phyloP scores from a whole-genome alignment of 2,329 filamentous ascomycete genomes.

The Acrocalymma vagum region DNA sequence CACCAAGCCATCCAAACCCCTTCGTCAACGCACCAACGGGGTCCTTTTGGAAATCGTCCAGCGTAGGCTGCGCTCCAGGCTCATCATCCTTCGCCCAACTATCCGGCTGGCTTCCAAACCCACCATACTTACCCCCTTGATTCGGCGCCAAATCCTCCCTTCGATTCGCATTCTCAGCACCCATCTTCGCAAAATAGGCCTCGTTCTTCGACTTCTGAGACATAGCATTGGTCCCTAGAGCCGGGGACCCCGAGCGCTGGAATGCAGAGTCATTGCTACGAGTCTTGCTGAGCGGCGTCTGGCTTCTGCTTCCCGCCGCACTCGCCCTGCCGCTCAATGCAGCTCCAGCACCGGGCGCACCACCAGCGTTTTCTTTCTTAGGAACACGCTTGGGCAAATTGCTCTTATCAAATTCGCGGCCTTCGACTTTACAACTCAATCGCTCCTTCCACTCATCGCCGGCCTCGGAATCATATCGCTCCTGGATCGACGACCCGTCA shows the following conservation, averaged over 20 bases:
- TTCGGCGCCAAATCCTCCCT: slow-evolving; percentile 79
- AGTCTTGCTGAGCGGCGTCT: slow-evolving; percentile 49
- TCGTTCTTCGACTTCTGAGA: slow-evolving; percentile 74
- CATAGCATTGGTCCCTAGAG: slow-evolving; percentile 49
- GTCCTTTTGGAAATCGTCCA: slow-evolving; percentile 92
- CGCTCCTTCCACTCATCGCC: slow-evolving; percentile 97
- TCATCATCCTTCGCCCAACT: slow-evolving; percentile 55
- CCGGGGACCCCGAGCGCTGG: slow-evolving; percentile 46
- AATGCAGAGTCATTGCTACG: slow-evolving; percentile 38
- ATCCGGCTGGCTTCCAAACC: slow-evolving; percentile 83
- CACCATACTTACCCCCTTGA: slow-evolving; percentile 90
- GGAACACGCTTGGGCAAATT: slow-evolving; percentile 61
- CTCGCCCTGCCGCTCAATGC: slow-evolving; percentile 43
- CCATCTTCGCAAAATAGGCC: slow-evolving; percentile 87
- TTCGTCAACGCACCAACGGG: slow-evolving; percentile 88
- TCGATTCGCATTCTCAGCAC: slow-evolving; percentile 80
- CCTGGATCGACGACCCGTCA: slow-evolving; percentile 88
- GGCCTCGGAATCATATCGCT: slow-evolving; percentile 87
- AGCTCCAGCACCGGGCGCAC: slow-evolving; percentile 29
- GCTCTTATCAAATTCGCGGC: slow-evolving; percentile 81
- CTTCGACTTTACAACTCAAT: slow-evolving; percentile 86
- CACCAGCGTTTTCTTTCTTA: slow-evolving; percentile 40
- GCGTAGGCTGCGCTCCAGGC: slow-evolving; percentile 65
- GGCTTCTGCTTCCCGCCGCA: slow-evolving; percentile 45
- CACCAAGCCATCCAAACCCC: slow-evolving; percentile 93